These are phyloP conservation scores for Centella asiatica DNA, from an alignment of 129 eudicot species.

Conservation along the genomic window DNA sequence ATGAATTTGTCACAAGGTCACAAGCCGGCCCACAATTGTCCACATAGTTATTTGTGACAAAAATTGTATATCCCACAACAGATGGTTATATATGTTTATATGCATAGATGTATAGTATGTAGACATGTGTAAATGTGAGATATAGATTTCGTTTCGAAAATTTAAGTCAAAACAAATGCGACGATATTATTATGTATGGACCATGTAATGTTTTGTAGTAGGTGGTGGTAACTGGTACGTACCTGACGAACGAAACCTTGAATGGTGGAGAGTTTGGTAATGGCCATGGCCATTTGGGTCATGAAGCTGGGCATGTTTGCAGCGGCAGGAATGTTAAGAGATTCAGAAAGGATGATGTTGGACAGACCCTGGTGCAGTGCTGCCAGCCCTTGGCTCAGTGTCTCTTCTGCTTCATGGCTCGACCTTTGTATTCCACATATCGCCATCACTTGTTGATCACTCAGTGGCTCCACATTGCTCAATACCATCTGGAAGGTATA, in stretches of 20 bases:
- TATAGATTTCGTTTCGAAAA: too few relatives aligned
- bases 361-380: conserved; percentile 56
- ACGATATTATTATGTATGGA: too few relatives aligned
- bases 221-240: too few relatives aligned
- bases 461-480: conserved; percentile 76
- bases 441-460: conserved; percentile 73
- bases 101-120: too few relatives aligned
- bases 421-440: conserved; percentile 74
- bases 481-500: conserved; percentile 62
- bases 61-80: too few relatives aligned
- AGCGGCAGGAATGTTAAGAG: conserved; percentile 56
- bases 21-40: too few relatives aligned
- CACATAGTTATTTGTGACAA: too few relatives aligned
- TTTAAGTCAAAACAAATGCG: too few relatives aligned
- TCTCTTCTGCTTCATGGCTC: conserved; percentile 70
- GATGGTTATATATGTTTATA: too few relatives aligned
- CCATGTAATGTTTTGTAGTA: too few relatives aligned
- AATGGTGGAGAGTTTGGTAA: conserved; percentile 64
- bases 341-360: conserved; percentile 62
- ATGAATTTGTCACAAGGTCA: too few relatives aligned
- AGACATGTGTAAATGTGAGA: too few relatives aligned
- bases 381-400: conserved; percentile 65
- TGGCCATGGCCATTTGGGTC: conserved; percentile 83
- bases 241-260: conserved; percentile 85
- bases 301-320: conserved; percentile 75